phyloP scores from a whole-genome alignment of 78 protist genomes.

The Bigelowiella natans region DNA sequence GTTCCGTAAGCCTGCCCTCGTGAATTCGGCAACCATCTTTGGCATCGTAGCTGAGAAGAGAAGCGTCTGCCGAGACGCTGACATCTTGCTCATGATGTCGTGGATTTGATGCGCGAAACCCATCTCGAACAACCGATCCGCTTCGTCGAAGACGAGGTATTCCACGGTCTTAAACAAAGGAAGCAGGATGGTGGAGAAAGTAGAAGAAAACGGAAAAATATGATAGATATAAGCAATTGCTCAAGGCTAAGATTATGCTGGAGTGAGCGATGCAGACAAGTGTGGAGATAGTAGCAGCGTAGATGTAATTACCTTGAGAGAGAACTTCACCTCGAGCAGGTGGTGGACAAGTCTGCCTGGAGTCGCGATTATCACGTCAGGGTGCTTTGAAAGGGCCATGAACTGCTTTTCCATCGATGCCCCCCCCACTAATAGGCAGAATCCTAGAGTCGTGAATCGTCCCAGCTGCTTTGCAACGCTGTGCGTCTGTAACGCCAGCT shows the following conservation, averaged over 20 bases:
- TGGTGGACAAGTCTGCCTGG: constrained; percentile 94
- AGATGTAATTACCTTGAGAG: constrained; percentile 24
- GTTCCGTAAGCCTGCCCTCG: constrained; percentile 40
- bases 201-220: too few relatives aligned
- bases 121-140: constrained; percentile 94
- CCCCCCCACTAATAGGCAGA: constrained; percentile 81
- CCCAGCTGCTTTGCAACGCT: constrained; percentile 55
- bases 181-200: too few relatives aligned
- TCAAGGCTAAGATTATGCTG: too few relatives aligned
- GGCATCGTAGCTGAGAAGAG: constrained; percentile 96
- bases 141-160: constrained; percentile 92
- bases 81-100: constrained; percentile 55
- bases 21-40: constrained; percentile 66
- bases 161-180: constrained; percentile 40
- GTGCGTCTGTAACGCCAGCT: constrained; percentile 91
- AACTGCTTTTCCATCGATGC: constrained; percentile 65
- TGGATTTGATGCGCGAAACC: constrained; percentile 68
- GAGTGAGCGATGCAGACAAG: too few relatives aligned
- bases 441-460: constrained; percentile 46
- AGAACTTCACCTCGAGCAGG: constrained; percentile 61
- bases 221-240: too few relatives aligned
- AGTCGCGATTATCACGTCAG: constrained; percentile 89
- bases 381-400: constrained; percentile 62
- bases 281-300: background rate
- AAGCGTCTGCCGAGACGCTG: constrained; percentile 67